These are phyloP conservation scores for apple (Malus domestica) DNA, from an alignment of 306 rosid genomes.

Conservation along the genomic window DNA sequence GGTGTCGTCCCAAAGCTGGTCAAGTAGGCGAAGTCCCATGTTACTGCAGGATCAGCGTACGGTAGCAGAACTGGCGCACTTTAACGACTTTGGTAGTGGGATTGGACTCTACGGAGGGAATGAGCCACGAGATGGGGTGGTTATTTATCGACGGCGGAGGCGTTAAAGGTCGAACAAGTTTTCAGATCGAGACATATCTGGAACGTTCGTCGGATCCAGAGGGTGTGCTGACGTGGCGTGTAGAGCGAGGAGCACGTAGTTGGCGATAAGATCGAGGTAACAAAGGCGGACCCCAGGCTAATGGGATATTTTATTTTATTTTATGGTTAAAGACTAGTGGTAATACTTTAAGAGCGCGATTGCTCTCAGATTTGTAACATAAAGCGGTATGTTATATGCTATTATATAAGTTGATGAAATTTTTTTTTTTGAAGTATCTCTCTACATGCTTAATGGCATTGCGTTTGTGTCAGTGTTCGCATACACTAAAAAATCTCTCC, in stretches of 20 bases:
- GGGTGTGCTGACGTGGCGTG: slow-evolving; percentile 31
- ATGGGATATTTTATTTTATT: not conserved
- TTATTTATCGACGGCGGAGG: slow-evolving; percentile 36
- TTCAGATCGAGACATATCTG: slow-evolving; percentile 9
- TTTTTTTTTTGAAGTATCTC: too few species aligned
- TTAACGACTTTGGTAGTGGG: too few species aligned
- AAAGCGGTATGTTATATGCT: too few species aligned
- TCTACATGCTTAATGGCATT: too few species aligned
- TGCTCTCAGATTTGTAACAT: too few species aligned
- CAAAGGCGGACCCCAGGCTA: slow-evolving; percentile 30
- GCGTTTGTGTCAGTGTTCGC: too few species aligned
- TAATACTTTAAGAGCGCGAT: not conserved
- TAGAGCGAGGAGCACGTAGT: slow-evolving; percentile 31
- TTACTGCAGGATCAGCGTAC: not conserved
- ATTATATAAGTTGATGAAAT: too few species aligned
- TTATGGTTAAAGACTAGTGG: not conserved
- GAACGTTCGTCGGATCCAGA: slow-evolving; percentile 13
- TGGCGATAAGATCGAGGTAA: slow-evolving; percentile 47
- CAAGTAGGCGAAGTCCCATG: slow-evolving; percentile 84
- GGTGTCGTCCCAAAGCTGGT: slow-evolving; percentile 97
- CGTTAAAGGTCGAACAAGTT: slow-evolving; percentile 58
- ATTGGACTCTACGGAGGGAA: not conserved
- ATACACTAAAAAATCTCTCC: too few species aligned
- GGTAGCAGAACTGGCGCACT: not conserved
- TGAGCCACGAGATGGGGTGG: accelerated